Conservation (phyloP, 305 asterid species). For the Striga hermonthica region DNA sequence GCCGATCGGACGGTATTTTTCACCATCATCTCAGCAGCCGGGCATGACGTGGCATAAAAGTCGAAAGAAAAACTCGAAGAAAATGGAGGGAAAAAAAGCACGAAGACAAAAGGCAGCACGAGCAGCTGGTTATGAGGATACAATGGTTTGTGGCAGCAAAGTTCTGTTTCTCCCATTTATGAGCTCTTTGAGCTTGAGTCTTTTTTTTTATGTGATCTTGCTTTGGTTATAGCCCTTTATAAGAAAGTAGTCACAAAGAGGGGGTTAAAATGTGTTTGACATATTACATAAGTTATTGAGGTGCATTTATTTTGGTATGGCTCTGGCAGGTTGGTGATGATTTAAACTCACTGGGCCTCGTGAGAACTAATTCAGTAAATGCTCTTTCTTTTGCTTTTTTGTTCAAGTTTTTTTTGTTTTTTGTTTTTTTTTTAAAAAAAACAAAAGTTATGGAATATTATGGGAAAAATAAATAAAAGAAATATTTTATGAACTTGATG, state of each 20-base stretch:
- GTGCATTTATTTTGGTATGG: constrained; percentile 49
- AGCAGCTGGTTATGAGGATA: constrained; percentile 23
- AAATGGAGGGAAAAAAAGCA: constrained; percentile 25
- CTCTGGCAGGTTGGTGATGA: constrained; percentile 29
- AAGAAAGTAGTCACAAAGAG: constrained; percentile 3
- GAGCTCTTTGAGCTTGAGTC: constrained; percentile 6
- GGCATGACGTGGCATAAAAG: constrained; percentile 66
- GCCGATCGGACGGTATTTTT: constrained; percentile 64
- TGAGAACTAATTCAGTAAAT: constrained; percentile 29
- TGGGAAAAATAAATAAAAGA: neutral
- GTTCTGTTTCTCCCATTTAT: constrained; percentile 38
- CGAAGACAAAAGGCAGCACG: constrained; percentile 18
- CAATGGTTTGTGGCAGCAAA: constrained; percentile 22
- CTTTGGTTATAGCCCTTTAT: neutral
- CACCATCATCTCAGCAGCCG: constrained; percentile 63
- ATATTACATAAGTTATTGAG: constrained; percentile 23
- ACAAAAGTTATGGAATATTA: constrained; percentile 25
- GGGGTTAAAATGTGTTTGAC: constrained; percentile 5
- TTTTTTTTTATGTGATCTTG: neutral
- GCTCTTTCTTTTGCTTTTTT: constrained; percentile 6
- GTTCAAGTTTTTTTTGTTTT: neutral
- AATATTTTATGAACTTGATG: no score
- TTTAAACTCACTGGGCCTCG: constrained; percentile 23
- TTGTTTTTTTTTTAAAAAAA: neutral
- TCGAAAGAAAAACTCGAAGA: constrained; percentile 42